Percentiles rank a stretch among this genome's conserved stretches.
Conservation (phyloP, 2,329 filamentous ascomycete genomes). For the Penicillium glabrum region DNA sequence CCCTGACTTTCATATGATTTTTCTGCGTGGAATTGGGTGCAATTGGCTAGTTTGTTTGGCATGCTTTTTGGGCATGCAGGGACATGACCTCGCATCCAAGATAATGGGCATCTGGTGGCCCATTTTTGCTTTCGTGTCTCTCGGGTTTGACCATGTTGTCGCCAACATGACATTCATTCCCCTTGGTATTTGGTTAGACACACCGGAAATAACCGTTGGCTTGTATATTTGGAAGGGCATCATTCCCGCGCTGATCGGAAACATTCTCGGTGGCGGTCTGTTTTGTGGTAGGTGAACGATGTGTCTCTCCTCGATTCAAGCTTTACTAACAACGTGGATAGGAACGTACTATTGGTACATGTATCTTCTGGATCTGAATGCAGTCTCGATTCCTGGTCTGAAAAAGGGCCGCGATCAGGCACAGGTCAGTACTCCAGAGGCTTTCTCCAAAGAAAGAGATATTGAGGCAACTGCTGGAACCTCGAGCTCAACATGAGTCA, state of each 20-base stretch:
- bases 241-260: constrained; percentile 55
- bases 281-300: constrained; percentile 46
- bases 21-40: constrained; percentile 55
- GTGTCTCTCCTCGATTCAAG: neutral
- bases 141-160: constrained; percentile 58
- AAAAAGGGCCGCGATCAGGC: neutral
- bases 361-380: constrained; percentile 34
- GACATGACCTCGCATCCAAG: constrained; percentile 54
- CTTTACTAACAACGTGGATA: neutral
- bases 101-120: constrained; percentile 59
- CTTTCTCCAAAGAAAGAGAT: neutral
- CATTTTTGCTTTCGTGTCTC: constrained; percentile 55
- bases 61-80: constrained; percentile 46
- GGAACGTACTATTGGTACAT: constrained; percentile 51
- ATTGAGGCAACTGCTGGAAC: constrained; percentile 8
- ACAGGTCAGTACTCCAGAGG: neutral
- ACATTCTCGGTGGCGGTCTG: constrained; percentile 54
- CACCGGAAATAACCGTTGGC: constrained; percentile 46
- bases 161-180: constrained; percentile 59
- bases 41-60: constrained; percentile 61
- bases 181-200: constrained; percentile 51
- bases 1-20: constrained; percentile 54
- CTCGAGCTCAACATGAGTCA: neutral
- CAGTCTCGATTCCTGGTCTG: constrained; percentile 14
- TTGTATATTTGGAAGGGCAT: constrained; percentile 61